Base-by-base conservation (phyloP, 345 rosid genomes). In the Eucalyptus globulus region DNA sequence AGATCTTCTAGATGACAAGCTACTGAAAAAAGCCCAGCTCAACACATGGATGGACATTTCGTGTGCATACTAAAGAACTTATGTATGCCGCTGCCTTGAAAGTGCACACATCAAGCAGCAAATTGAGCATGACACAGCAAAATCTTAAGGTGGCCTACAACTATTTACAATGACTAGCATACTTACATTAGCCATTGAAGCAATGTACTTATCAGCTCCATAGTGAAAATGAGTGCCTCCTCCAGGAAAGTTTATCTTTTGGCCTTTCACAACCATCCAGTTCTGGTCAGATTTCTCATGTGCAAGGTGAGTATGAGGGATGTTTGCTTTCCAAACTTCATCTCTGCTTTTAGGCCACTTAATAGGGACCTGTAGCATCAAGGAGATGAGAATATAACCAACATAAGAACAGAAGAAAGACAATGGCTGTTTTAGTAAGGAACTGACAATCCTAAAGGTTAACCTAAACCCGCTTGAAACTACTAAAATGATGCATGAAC, bases 271-370 rank as follows among this genome's bases (percentile, higher is more conserved):
- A 94, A 96, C 97, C 99, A 98, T 98, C 99, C 99, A 98, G 90
- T 98, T 98, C 95, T 98, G 99, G 90, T 97, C 99, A 93, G 99
- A 98, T 92, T 98, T 98, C 89, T 98, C 99, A 87, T 94, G 95
- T 83, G 99, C 99, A 91, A 98, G 99, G 93, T 97, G 99, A 87
- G 99, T 98, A 90, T 98, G 99, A 90, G 99, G 99, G 91, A 98
- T 98, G 93, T 98, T 98, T 8, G 93, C 99, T 93, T 98, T 95
- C 99, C 99, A 98, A 14, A 97, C 99, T 91, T 96, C 99, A 93
- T 98, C 99, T 94, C 99, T 94, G 92, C 99, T 98, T 91, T 94
- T 96, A 24, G 99, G 99, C 99, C 99, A 98, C 96, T 97, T 98
- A 69, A 98, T 93, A 86, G 99, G 99, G 92, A 98, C 92, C 99